Conservation (phyloP, 345 rosid genomes). For the Lenwebbia sp. region DNA sequence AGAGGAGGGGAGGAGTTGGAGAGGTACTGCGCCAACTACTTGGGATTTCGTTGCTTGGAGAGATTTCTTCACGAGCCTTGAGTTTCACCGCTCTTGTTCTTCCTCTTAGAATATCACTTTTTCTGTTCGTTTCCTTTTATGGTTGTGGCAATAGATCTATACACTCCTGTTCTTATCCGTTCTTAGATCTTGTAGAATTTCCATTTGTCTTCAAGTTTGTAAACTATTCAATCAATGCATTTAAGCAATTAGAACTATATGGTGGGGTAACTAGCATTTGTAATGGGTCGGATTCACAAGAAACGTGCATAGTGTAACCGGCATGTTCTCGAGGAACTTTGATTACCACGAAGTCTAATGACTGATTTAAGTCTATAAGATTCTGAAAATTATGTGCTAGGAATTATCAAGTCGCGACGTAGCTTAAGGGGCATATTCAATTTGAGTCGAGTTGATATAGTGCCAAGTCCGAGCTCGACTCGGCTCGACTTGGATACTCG, state of each 20-base stretch:
- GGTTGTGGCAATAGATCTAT: background rate
- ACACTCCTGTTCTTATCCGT: background rate
- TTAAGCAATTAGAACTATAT: background rate
- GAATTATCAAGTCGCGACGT: background rate
- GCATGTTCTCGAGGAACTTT: background rate
- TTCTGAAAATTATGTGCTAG: background rate
- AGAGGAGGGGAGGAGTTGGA: conserved; percentile 84
- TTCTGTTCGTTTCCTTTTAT: background rate
- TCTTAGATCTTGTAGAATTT: background rate
- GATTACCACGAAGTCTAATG: background rate
- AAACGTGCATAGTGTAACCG: background rate
- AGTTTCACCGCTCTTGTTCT: background rate
- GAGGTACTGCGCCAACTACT: conserved; percentile 64
- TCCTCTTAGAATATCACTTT: background rate
- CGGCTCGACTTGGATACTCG: too few species aligned
- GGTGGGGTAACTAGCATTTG: background rate
- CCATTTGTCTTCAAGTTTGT: background rate
- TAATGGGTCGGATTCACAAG: background rate
- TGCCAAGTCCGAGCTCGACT: background rate
- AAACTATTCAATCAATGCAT: background rate
- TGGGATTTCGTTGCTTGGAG: conserved; percentile 86
- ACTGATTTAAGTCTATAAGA: background rate
- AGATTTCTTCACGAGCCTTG: conserved; percentile 49
- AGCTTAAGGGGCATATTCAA: background rate
- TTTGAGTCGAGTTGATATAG: background rate